These are phyloP conservation scores for Cladosporium sp. DNA, from an alignment of 2,329 filamentous ascomycete genomes.

Conservation along the genomic window DNA sequence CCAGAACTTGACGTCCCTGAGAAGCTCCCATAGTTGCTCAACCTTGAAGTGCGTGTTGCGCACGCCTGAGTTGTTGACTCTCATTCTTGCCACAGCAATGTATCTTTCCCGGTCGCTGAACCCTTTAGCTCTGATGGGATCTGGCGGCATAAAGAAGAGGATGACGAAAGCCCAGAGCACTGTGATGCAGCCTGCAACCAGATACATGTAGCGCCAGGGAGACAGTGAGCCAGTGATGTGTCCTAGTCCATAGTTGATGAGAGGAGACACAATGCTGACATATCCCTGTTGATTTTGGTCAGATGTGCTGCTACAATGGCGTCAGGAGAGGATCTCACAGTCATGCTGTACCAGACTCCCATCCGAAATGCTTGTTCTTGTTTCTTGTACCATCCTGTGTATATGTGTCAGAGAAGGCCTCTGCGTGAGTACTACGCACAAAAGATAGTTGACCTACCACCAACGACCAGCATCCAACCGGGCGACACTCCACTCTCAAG, in stretches of 20 bases:
- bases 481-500: slow-evolving; percentile 61
- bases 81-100: slow-evolving; percentile 32
- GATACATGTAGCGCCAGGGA: slow-evolving; percentile 43
- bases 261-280: slow-evolving; percentile 47
- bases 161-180: slow-evolving; percentile 44
- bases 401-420: neutral
- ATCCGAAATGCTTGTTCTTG: slow-evolving; percentile 33
- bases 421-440: no score
- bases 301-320: neutral
- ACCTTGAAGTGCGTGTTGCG: slow-evolving; percentile 48
- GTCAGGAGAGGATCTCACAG: slow-evolving; percentile 15
- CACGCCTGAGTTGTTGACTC: slow-evolving; percentile 33
- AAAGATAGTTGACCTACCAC: slow-evolving; percentile 57
- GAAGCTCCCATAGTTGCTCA: slow-evolving; percentile 43
- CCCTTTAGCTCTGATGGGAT: slow-evolving; percentile 45
- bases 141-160: slow-evolving; percentile 42
- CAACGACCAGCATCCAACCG: slow-evolving; percentile 68
- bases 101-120: slow-evolving; percentile 39
- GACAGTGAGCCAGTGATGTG: slow-evolving; percentile 42
- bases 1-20: slow-evolving; percentile 42
- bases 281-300: slow-evolving; percentile 35
- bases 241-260: slow-evolving; percentile 52
- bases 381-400: slow-evolving; percentile 30
- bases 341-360: slow-evolving; percentile 39
- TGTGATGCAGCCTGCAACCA: slow-evolving; percentile 45